Evolutionary conservation across 2,329 filamentous ascomycete species (phyloP), one percentile per base, ranked within the genome.

Genomic region (Seiridium unicorne): DNA sequence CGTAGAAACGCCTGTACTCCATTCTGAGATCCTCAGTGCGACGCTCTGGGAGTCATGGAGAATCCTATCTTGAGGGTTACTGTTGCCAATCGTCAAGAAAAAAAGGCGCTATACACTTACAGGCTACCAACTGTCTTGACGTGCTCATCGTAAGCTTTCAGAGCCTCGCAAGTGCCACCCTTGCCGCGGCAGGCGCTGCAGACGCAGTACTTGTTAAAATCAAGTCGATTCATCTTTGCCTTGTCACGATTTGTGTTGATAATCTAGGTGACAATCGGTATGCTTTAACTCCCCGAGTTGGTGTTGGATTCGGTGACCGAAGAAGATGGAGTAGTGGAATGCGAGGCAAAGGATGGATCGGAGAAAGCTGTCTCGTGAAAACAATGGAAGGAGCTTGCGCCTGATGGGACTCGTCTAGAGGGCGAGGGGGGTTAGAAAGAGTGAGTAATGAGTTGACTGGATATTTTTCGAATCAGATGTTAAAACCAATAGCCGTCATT

Each of bases 201-300:
- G 3, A 57, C 55, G 42, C 42, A 57, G 13, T 57, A 57, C 55
- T 57, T 57, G 31, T 57, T 57, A 11, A 46, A 35, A 13, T 51
- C 38, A 8, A 13, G 7, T 42, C 38, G 38, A 42, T 7, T 8
- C 38, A 42, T 42, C 1, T 7, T 42, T 42, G 38, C 13, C 38
- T 42, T 42, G 38, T 42, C 38, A 2, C 18, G 38, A 42, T 42
- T 42, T 42, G 7, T 42, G 38, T 13, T 13, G 38, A 42, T 42
- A 42, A 26, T 26, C 18, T 26, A 26, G 18, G 18, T 26, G 18
- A 26, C 18, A 26, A 26, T 26, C 2, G 18, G 18, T 26, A 26
- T 26, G 18, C 18, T 26, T 26, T 26, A 1, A 2, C 18, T 26
- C 18, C 18, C 18, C 18, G 18, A 26, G 18, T 26, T 26, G 18